A percentile compares a stretch with the other conserved stretches of the same genome.
These are phyloP conservation scores for Aurantiochytrium sp. DNA, from an alignment of 108 stramenopile genomes.

Conservation along the genomic window DNA sequence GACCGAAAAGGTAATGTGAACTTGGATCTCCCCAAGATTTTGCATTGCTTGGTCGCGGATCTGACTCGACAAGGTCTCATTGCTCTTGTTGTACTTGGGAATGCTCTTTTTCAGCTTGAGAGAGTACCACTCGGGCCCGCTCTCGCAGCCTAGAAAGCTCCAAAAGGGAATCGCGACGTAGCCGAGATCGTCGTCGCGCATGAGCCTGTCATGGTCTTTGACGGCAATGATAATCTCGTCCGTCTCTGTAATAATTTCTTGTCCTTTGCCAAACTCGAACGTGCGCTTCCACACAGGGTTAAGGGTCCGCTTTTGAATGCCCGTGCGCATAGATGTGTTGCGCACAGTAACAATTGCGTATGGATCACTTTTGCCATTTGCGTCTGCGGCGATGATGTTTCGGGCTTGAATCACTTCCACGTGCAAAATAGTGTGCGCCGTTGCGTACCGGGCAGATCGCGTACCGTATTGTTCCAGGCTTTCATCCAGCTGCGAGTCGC, in stretches of 20 bases:
- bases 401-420: not conserved
- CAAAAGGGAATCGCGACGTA: not conserved
- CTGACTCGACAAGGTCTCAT: not conserved
- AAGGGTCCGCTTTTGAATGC: not conserved
- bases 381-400: not conserved
- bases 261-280: not conserved
- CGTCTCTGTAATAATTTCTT: not conserved
- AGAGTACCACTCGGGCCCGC: not conserved
- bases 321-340: not conserved
- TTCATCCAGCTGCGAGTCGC: not conserved
- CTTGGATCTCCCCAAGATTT: not conserved
- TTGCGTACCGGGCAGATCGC: not conserved
- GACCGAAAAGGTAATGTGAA: not conserved
- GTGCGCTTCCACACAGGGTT: not conserved
- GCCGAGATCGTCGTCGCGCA: not conserved
- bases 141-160: not conserved
- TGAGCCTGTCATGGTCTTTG: not conserved
- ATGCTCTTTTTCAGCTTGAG: not conserved
- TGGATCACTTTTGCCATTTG: constrained; percentile 1
- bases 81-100: not conserved
- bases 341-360: not conserved
- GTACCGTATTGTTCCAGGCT: not conserved
- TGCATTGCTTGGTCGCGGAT: not conserved
- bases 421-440: not conserved
- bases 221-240: not conserved